Evolutionary conservation across 805 yeast species (phyloP).

Genomic region (Yarrowia sp.): DNA sequence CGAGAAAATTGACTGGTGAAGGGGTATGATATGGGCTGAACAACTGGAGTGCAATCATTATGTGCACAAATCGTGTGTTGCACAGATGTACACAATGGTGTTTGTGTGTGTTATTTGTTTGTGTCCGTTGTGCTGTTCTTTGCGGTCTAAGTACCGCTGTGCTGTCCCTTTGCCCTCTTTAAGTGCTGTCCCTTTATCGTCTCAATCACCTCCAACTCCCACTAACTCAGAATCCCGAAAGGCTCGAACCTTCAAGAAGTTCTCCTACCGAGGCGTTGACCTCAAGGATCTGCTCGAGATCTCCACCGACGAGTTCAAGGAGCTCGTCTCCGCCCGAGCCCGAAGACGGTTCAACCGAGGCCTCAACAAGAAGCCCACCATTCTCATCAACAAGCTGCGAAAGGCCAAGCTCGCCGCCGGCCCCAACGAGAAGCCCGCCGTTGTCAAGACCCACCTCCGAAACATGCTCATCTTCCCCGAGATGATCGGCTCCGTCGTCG

Average conservation of each 20-base stretch:
- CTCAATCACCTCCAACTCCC: neutral
- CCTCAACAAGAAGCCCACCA: constrained; percentile 90
- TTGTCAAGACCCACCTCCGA: constrained; percentile 99
- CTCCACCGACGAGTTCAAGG: constrained; percentile 94
- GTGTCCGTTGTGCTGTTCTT: neutral
- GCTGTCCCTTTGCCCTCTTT: neutral
- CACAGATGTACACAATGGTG: too few species aligned
- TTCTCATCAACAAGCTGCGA: constrained; percentile 95
- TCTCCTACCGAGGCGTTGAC: constrained; percentile 99
- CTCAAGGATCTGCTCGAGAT: constrained; percentile 88
- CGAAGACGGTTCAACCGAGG: constrained; percentile 99
- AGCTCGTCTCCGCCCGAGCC: constrained; percentile 96
- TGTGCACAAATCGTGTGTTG: too few species aligned
- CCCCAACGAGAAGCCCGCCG: constrained; percentile 93
- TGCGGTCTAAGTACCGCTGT: too few species aligned
- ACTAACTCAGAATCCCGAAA: constrained; percentile 39
- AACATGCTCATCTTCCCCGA: constrained; percentile 98
- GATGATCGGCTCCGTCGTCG: constrained; percentile 98
- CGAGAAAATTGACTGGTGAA: too few species aligned
- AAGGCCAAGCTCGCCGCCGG: constrained; percentile 82
- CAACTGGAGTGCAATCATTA: too few species aligned
- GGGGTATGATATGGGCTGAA: too few species aligned
- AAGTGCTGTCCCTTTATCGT: too few species aligned
- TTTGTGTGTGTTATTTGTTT: too few species aligned
- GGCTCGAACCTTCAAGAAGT: constrained; percentile 91